A percentile compares a stretch with the other conserved stretches of the same genome.
phyloP scores from a whole-genome alignment of 2,329 filamentous ascomycete genomes.

The Fusarium udum region DNA sequence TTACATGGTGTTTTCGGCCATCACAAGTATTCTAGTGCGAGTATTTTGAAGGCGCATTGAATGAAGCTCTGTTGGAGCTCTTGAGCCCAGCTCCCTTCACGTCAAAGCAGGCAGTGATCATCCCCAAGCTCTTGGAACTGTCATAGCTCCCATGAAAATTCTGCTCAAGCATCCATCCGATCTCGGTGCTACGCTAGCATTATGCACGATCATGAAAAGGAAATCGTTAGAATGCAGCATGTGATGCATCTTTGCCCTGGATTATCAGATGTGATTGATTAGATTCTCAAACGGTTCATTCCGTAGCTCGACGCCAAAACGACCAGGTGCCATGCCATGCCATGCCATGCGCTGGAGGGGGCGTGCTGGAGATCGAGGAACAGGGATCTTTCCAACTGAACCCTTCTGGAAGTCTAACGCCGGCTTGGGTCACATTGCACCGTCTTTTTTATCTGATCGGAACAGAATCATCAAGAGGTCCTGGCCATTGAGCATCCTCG shows the following conservation, averaged over 20 bases:
- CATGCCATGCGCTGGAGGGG: slow-evolving; percentile 5
- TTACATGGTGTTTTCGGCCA: not conserved
- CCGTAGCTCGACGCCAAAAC: slow-evolving; percentile 29
- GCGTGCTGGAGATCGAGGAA: not conserved
- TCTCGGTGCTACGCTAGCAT: slow-evolving; percentile 18
- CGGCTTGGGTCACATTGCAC: slow-evolving; percentile 19
- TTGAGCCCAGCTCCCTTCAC: not conserved
- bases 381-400: slow-evolving; percentile 4
- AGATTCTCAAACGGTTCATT: slow-evolving; percentile 34
- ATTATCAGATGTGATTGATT: slow-evolving; percentile 43
- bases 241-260: not conserved
- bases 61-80: not conserved
- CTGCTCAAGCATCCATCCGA: slow-evolving; percentile 15
- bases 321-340: not conserved
- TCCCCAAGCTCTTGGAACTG: not conserved
- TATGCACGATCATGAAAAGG: slow-evolving; percentile 14
- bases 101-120: not conserved
- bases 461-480: not conserved
- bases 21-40: not conserved
- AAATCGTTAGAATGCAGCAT: slow-evolving; percentile 6
- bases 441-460: slow-evolving; percentile 24
- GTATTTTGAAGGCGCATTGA: accelerated
- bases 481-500: slow-evolving; percentile 18
- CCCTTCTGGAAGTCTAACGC: slow-evolving; percentile 4
- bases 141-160: slow-evolving; percentile 16